Evolutionary conservation across 73 alveolate genomes (phyloP), one percentile per base, ranked within the genome.

Genomic region (Paramecium octaurelia): DNA sequence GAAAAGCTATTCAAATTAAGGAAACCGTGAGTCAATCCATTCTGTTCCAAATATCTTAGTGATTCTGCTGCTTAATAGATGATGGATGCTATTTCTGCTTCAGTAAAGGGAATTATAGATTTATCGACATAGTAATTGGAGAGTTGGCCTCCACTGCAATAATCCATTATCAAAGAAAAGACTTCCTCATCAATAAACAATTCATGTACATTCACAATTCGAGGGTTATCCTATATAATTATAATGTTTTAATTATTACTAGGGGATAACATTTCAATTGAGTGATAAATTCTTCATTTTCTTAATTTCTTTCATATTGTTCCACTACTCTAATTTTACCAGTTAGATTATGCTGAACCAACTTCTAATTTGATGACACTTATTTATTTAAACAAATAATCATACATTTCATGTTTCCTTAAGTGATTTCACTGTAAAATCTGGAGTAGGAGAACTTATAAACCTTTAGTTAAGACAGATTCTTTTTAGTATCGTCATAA

Each of bases 311-410:
- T 64, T 31, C 46, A 64, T 64, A 34, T 31, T 27, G 23, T 64
- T 64, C 84, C 24, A 24, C 50, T 31, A 64, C 46, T 64, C 84
- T 10, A 23, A 64, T 64, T 64, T 64, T 64, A 24, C 84, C 84
- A 23, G 84, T 64, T 64, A 64, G 46, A 64, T 64, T 64, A 34
- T 64, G 84, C 84, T 64, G 84, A 64, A 64, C 84, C 46, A 64
- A 64, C 84, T 64, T 64, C 46, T 64, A 64, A 64, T 64, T 27
- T 18, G 48, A 11, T 14, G 46, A 64, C 84, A 64, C 84, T 64
- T 31, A 34, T 12, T 3, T 27, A 64, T 2, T 23, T 31, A 27
- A 64, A 64, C 46, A 64, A 11, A 31, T 64, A 54, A 12, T 14
- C 18, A 31, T 64, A 64, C 84, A 64, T 64, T 64, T 64, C 27